These are phyloP conservation scores for Rutstroemia sp. DNA, from an alignment of 2,329 filamentous ascomycete species.

Conservation along the genomic window DNA sequence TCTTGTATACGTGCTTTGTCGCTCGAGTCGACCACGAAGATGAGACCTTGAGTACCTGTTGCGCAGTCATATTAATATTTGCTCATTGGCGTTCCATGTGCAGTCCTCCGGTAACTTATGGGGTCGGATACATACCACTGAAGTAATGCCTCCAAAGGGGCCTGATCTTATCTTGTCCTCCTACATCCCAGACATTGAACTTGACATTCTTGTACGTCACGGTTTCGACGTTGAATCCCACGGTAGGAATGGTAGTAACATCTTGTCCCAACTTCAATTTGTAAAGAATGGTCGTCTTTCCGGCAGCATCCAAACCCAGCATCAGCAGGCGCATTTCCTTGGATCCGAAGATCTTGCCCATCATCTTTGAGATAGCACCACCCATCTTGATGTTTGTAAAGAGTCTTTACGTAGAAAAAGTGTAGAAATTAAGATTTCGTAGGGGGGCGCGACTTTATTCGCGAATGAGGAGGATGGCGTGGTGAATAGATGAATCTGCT, in stretches of 20 bases:
- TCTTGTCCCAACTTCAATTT: slow-evolving; percentile 98
- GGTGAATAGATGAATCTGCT: background rate
- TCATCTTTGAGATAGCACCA: slow-evolving; percentile 87
- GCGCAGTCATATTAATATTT: too few relatives aligned
- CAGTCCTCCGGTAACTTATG: background rate
- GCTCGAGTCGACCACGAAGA: slow-evolving; percentile 97
- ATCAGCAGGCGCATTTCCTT: slow-evolving; percentile 99
- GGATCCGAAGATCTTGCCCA: slow-evolving; percentile 98
- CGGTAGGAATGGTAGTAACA: slow-evolving; percentile 95
- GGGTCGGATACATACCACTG: slow-evolving; percentile 48
- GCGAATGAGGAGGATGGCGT: background rate
- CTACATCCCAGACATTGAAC: slow-evolving; percentile 99
- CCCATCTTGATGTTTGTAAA: slow-evolving; percentile 54
- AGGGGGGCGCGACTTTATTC: background rate
- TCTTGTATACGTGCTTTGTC: slow-evolving; percentile 89
- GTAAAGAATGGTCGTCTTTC: slow-evolving; percentile 99
- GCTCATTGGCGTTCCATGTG: slow-evolving; percentile 29
- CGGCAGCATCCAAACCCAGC: slow-evolving; percentile 94
- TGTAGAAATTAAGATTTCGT: background rate
- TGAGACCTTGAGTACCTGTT: slow-evolving; percentile 86
- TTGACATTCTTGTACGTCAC: slow-evolving; percentile 99
- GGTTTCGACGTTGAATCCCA: slow-evolving; percentile 98
- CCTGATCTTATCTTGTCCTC: slow-evolving; percentile 97
- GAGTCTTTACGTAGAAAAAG: background rate
- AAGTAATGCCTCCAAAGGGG: slow-evolving; percentile 98